Evolutionary conservation across 169 alveolate genomes (phyloP).

Genomic region (Perkinsus olseni): DNA sequence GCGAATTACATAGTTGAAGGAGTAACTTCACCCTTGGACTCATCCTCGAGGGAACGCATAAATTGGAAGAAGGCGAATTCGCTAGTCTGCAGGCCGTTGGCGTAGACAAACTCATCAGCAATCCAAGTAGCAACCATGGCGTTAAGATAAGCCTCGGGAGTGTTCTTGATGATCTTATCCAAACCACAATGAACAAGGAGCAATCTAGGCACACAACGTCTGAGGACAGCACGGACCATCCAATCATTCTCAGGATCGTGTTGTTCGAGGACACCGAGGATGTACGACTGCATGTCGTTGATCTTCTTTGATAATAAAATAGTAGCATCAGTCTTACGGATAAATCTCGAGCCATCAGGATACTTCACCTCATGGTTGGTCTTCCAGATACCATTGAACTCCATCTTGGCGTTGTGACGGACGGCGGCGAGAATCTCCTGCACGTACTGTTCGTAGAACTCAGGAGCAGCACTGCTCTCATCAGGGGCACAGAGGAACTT

Average conservation of each 20-base stretch:
- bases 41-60: slow-evolving; percentile 13
- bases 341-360: too few species aligned
- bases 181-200: slow-evolving; percentile 40
- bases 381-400: slow-evolving; percentile 30
- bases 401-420: slow-evolving; percentile 19
- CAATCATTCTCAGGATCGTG: too few species aligned
- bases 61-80: slow-evolving; percentile 55
- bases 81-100: slow-evolving; percentile 41
- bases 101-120: slow-evolving; percentile 50
- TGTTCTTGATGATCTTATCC: slow-evolving; percentile 41
- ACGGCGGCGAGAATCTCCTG: slow-evolving; percentile 1
- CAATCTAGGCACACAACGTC: slow-evolving; percentile 45
- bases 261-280: too few species aligned
- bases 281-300: too few species aligned
- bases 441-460: slow-evolving; percentile 11
- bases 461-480: neutral
- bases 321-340: too few species aligned
- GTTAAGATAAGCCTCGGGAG: slow-evolving; percentile 49
- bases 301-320: too few species aligned
- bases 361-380: too few species aligned
- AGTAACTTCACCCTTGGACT: too few species aligned
- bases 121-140: slow-evolving; percentile 52
- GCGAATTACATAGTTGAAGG: too few species aligned
- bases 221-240: neutral
- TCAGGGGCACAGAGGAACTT: neutral